Conservation (phyloP, 306 rosid genomes). For the cucumber (Cucumis sativus) region DNA sequence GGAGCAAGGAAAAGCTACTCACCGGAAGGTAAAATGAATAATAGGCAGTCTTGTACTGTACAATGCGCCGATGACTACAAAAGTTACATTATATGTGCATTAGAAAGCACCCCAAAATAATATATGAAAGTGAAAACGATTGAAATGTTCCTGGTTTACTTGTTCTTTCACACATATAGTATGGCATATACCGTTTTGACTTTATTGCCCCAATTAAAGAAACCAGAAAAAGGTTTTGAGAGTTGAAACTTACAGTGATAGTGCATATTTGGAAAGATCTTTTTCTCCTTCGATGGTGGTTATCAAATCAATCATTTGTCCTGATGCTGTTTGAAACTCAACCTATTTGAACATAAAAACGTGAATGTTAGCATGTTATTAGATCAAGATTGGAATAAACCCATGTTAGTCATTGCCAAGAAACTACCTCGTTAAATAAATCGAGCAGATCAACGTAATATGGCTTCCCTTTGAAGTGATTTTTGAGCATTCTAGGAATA, state of each 20-base stretch:
- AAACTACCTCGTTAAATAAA: constrained; percentile 69
- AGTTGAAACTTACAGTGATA: constrained; percentile 53
- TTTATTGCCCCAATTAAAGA: not conserved
- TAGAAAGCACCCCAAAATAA: not conserved
- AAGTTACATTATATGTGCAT: not conserved
- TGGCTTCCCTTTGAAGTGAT: constrained; percentile 69
- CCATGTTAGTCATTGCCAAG: not conserved
- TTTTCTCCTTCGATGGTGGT: constrained; percentile 91
- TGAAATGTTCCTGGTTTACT: not conserved
- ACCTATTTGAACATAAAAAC: constrained; percentile 34
- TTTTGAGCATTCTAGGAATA: constrained; percentile 59
- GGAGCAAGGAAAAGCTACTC: constrained; percentile 15
- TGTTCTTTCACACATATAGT: not conserved
- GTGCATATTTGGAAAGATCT: constrained; percentile 74
- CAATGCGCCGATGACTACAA: constrained; percentile 87
- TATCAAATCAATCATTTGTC: constrained; percentile 95
- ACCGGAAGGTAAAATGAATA: constrained; percentile 96
- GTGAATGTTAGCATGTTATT: not conserved
- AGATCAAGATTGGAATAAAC: not conserved
- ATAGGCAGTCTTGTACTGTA: constrained; percentile 87
- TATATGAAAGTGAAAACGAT: not conserved
- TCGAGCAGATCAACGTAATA: constrained; percentile 83
- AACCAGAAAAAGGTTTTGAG: not conserved
- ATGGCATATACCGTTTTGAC: not conserved
- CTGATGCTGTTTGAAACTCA: constrained; percentile 91